Evolutionary conservation across 495 filamentous ascomycete species (phyloP).

Genomic region (Aspergillus kassunensis): DNA sequence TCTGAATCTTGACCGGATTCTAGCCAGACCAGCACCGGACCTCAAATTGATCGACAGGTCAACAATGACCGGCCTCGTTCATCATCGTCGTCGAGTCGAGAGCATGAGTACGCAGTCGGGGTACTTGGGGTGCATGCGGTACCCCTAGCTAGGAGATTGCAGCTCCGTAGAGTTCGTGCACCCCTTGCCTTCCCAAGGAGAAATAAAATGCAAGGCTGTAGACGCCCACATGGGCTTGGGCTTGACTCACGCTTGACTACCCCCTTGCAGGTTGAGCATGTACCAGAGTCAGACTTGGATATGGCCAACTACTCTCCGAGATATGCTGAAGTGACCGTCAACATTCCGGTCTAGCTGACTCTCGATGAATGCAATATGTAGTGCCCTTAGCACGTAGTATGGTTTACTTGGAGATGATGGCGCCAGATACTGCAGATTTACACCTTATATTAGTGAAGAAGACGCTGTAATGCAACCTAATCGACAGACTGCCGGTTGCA

Average conservation of each 20-base stretch:
- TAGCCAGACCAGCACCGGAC: neutral
- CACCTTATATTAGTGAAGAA: neutral
- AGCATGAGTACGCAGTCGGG: too few species aligned
- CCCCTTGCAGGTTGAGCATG: slow-evolving; percentile 18
- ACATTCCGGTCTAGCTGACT: slow-evolving; percentile 17
- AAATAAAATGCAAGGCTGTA: neutral
- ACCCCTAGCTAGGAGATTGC: slow-evolving; percentile 18
- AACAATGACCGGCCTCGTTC: neutral
- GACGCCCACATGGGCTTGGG: slow-evolving; percentile 5
- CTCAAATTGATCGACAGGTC: neutral
- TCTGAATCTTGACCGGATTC: neutral
- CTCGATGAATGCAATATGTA: neutral
- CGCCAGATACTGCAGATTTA: neutral
- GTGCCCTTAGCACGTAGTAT: neutral
- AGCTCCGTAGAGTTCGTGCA: neutral
- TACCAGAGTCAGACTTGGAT: slow-evolving; percentile 9
- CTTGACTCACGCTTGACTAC: neutral
- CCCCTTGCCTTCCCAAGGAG: slow-evolving; percentile 12
- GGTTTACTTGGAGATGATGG: neutral
- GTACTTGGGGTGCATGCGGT: neutral
- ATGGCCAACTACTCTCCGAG: neutral
- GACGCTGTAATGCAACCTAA: slow-evolving; percentile 12
- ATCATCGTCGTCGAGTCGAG: too few species aligned
- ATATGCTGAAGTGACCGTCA: slow-evolving; percentile 7
- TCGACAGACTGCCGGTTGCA: slow-evolving; percentile 4